These are phyloP conservation scores for Melaleuca quinquenervia DNA, from an alignment of 345 rosid species.

Conservation along the genomic window DNA sequence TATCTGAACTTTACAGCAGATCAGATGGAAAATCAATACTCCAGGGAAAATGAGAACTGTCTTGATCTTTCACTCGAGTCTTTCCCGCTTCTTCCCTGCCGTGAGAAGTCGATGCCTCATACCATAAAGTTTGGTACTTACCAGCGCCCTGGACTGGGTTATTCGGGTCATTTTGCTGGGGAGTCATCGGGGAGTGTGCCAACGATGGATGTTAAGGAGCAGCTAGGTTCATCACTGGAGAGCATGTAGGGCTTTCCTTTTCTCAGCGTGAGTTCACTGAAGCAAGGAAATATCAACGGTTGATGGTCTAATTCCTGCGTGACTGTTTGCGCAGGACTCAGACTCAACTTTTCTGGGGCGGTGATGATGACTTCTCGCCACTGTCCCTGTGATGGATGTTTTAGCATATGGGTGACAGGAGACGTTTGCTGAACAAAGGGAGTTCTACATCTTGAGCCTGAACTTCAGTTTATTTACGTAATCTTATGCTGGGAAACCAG, in stretches of 20 bases:
- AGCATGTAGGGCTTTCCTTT: background rate
- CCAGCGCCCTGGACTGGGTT: background rate
- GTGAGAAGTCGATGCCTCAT: background rate
- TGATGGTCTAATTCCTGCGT: background rate
- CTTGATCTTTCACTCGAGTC: background rate
- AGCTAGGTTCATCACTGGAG: background rate
- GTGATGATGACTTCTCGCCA: conserved; percentile 23
- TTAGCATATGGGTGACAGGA: background rate
- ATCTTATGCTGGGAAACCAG: background rate
- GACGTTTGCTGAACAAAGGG: background rate
- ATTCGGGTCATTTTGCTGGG: background rate
- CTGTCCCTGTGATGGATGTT: background rate
- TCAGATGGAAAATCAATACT: background rate
- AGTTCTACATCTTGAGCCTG: background rate
- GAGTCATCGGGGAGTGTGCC: background rate
- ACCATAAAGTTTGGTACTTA: background rate
- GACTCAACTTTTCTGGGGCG: conserved; percentile 6
- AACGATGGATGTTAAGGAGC: background rate
- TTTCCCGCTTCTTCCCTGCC: background rate
- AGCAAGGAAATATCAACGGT: background rate
- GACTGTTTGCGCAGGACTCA: conserved; percentile 9
- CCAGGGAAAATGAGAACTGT: background rate
- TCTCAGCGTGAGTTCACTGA: background rate
- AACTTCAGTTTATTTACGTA: background rate
- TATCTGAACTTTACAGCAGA: background rate